Conservation (phyloP, 345 rosid genomes). For the Viola odorata region DNA sequence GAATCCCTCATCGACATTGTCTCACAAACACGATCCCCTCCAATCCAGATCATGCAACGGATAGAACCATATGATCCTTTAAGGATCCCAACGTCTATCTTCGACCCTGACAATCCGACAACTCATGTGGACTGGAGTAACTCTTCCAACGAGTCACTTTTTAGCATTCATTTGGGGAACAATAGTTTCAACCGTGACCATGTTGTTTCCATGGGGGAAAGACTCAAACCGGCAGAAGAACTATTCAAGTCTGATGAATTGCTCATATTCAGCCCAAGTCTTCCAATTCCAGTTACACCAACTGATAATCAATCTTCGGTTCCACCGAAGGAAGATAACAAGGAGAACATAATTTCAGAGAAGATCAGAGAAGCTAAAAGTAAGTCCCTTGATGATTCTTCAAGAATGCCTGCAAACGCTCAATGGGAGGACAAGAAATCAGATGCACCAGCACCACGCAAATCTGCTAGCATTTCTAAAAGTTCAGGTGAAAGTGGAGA, state of each 20-base stretch:
- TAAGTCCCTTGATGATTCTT: background rate
- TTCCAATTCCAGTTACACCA: slow-evolving; percentile 15
- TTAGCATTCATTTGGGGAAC: slow-evolving; percentile 59
- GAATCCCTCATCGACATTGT: slow-evolving; percentile 19
- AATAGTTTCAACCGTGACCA: slow-evolving; percentile 45
- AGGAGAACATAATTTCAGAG: slow-evolving; percentile 10
- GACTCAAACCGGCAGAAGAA: slow-evolving; percentile 38
- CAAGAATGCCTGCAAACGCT: slow-evolving; percentile 5
- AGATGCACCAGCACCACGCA: slow-evolving; percentile 23
- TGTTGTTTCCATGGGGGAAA: slow-evolving; percentile 11
- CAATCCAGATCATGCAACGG: slow-evolving; percentile 70
- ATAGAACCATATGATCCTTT: slow-evolving; percentile 35
- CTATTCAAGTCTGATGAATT: slow-evolving; percentile 34
- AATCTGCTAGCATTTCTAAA: slow-evolving; percentile 26
- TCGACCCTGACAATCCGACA: slow-evolving; percentile 37
- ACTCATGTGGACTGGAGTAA: slow-evolving; percentile 56
- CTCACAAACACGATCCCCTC: slow-evolving; percentile 52
- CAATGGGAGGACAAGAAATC: slow-evolving; percentile 17
- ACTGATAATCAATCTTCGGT: background rate
- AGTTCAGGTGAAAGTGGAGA: slow-evolving; percentile 40
- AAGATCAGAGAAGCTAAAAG: slow-evolving; percentile 5
- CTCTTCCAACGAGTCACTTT: slow-evolving; percentile 61
- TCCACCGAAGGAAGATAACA: slow-evolving; percentile 13
- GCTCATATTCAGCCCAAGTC: slow-evolving; percentile 26
- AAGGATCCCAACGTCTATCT: slow-evolving; percentile 53